phyloP scores from a whole-genome alignment of 768 basidiomycete genomes.

The Tylopilus intermedius region DNA sequence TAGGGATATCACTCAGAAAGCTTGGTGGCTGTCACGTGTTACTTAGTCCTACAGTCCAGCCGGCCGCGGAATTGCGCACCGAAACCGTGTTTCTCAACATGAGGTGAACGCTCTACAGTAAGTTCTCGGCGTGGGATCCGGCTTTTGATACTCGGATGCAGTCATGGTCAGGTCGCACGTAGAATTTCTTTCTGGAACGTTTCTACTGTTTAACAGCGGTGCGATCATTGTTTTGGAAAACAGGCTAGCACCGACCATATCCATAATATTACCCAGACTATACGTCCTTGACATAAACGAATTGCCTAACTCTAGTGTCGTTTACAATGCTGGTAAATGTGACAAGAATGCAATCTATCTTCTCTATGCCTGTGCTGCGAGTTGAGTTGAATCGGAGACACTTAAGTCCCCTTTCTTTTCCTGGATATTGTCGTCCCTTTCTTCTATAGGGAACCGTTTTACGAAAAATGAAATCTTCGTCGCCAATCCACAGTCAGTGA shows the following conservation, averaged over 20 bases:
- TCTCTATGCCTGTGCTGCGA: constrained; percentile 16
- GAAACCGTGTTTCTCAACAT: constrained; percentile 8
- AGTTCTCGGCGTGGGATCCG: constrained; percentile 12
- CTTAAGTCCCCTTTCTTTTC: constrained; percentile 17
- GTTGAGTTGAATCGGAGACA: constrained; percentile 4
- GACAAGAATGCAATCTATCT: constrained; percentile 1
- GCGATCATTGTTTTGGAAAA: background rate
- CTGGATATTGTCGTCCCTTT: constrained; percentile 8
- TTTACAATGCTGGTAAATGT: constrained; percentile 15
- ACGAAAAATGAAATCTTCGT: constrained; percentile 29
- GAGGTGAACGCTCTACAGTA: constrained; percentile 7
- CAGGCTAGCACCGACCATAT: background rate
- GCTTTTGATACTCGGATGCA: constrained; percentile 1
- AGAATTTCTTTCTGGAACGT: constrained; percentile 1
- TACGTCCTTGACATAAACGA: background rate
- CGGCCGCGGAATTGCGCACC: constrained; percentile 25
- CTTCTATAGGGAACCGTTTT: constrained; percentile 25
- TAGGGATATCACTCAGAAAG: constrained; percentile 5
- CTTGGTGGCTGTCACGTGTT: constrained; percentile 18
- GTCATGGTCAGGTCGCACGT: background rate
- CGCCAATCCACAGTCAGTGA: constrained; percentile 5
- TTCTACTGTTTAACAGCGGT: background rate
- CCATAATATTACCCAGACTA: constrained; percentile 1
- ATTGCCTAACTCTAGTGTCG: constrained; percentile 12
- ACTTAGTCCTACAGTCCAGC: background rate